These are phyloP conservation scores for Penicillium chermesinum DNA, from an alignment of 495 filamentous ascomycete genomes.

Conservation along the genomic window DNA sequence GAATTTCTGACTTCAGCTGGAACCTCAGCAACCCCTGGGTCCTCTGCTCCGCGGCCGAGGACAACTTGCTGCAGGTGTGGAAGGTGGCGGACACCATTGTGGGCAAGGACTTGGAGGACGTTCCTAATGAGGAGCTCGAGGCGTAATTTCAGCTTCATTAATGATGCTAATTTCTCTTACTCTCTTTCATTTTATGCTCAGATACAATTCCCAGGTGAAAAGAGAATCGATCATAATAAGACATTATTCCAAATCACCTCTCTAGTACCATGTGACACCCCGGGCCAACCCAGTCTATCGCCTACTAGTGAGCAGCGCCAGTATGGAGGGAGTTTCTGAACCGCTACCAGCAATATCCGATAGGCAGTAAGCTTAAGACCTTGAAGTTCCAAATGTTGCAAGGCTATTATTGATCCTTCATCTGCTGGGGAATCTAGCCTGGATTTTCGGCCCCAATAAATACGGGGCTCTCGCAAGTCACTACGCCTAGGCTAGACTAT, in stretches of 20 bases:
- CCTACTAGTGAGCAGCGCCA: no score
- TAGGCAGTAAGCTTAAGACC: no score
- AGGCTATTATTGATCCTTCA: no score
- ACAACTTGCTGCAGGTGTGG: constrained; percentile 96
- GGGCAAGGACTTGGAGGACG: constrained; percentile 71
- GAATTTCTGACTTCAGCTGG: constrained; percentile 95
- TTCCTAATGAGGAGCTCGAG: constrained; percentile 74
- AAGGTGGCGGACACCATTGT: constrained; percentile 89
- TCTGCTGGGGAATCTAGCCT: background rate
- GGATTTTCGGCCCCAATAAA: background rate
- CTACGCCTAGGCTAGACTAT: background rate
- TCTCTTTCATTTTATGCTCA: constrained; percentile 3
- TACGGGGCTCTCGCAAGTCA: background rate
- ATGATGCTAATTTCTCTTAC: background rate
- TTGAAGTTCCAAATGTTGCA: no score
- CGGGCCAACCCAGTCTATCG: no score
- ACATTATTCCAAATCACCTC: background rate
- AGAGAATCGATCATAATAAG: background rate
- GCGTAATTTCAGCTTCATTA: constrained; percentile 25
- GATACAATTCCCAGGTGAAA: constrained; percentile 11
- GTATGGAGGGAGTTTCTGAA: no score
- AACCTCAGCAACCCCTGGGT: constrained; percentile 95
- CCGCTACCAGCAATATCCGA: no score
- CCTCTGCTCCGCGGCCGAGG: constrained; percentile 88
- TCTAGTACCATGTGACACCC: no score